A percentile compares a stretch with the other conserved stretches of the same genome.
These are phyloP conservation scores for Phytophthora ramorum DNA, from an alignment of 352 stramenopile species.

Conservation along the genomic window DNA sequence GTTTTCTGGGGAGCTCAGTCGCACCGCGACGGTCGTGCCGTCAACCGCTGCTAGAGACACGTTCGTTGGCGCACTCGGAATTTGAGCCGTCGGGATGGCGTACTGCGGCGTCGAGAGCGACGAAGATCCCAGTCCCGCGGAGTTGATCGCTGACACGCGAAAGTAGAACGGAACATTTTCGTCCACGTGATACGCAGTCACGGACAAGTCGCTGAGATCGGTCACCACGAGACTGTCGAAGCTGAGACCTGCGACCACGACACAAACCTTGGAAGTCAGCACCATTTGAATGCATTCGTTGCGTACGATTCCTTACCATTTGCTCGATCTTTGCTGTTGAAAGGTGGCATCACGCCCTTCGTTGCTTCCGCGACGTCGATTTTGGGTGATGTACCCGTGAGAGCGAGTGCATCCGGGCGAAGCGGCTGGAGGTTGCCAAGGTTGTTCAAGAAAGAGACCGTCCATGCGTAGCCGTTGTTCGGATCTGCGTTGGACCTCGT, in stretches of 20 bases:
- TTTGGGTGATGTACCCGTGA: slow-evolving; percentile 90
- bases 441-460: slow-evolving; percentile 93
- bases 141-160: slow-evolving; percentile 93
- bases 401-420: slow-evolving; percentile 74
- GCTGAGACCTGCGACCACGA: slow-evolving; percentile 55
- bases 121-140: slow-evolving; percentile 69
- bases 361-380: slow-evolving; percentile 79
- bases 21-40: slow-evolving; percentile 86
- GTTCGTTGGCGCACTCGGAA: slow-evolving; percentile 66
- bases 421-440: slow-evolving; percentile 88
- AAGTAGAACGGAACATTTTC: slow-evolving; percentile 97
- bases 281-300: neutral
- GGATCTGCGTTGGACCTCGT: slow-evolving; percentile 86
- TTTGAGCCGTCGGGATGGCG: slow-evolving; percentile 87
- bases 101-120: slow-evolving; percentile 86
- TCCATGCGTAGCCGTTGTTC: slow-evolving; percentile 94
- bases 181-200: slow-evolving; percentile 88
- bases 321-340: slow-evolving; percentile 88
- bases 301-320: slow-evolving; percentile 56
- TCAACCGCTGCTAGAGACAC: slow-evolving; percentile 87
- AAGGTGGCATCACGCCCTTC: slow-evolving; percentile 88
- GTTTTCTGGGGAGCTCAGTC: slow-evolving; percentile 76
- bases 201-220: slow-evolving; percentile 85
- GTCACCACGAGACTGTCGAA: slow-evolving; percentile 90
- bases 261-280: neutral